Base-by-base conservation (phyloP, 202 grass and related monocot genomes). In the Carex arenaria region DNA sequence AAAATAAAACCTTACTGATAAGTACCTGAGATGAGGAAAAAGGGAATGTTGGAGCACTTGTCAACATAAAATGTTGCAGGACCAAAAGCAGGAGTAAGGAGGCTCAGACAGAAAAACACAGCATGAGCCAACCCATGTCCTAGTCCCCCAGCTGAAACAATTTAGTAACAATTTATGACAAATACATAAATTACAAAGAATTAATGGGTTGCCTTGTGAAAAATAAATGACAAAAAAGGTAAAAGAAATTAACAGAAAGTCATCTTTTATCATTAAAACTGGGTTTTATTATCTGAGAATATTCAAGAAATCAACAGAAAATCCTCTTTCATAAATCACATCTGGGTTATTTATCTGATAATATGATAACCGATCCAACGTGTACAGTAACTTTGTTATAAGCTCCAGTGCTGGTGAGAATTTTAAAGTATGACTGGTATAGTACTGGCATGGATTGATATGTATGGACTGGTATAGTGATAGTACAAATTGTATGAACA, bases 71-170 rank as follows among this genome's bases (percentile, higher is more conserved):
- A 98, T 32, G 96, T 98, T 70, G 93, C 96, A 64, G 49, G 88
- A 51, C 96, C 93, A 87, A 98, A 98, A 70, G 93, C 86, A 74
- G 96, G 91, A 78, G 96, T 98, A 74, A 98, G 88, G 70, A 98
- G 93, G 80, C 93, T 95, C 34, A 98, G 80, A 59, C 93, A 95
- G 88, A 98, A 98, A 88, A 98, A 98, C 9, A 95, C 86, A 32
- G 93, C 96, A 81, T 98, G 96, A 80, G 88, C 89, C 32, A 93
- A 36, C 55, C 93, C 96, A 90, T 98, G 96, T 53, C 96, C 96
- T 87, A 98, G 93, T 88, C 96, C 93, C 87, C 96, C 93, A 85
- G 96, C 96, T 98, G 89, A 87, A 84, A 82, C 22, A 84, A 82
- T 59, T 78, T 34, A 78, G 31, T 30, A 36, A 19, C 17, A 60